Evolutionary conservation across 345 rosid genomes (phyloP).

Genomic region (Capsella bursapastoris): DNA sequence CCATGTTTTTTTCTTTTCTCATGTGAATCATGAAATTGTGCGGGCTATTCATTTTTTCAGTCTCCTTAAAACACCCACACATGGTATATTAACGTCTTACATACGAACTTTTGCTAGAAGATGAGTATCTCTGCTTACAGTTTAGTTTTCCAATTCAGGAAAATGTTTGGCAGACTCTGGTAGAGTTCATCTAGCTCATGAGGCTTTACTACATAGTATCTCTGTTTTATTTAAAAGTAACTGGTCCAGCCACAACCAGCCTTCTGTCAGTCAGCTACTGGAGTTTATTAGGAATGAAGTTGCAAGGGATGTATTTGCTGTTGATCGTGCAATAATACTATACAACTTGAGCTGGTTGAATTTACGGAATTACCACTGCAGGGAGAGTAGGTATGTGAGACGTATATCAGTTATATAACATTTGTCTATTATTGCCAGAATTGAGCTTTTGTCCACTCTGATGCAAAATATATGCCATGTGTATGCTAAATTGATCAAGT

Average conservation of each 20-base stretch:
- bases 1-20: slow-evolving; percentile 20
- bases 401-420: slow-evolving; percentile 10
- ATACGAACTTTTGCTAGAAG: slow-evolving; percentile 7
- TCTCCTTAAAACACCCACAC: background rate
- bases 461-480: slow-evolving; percentile 20
- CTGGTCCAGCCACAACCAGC: slow-evolving; percentile 41
- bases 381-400: slow-evolving; percentile 61
- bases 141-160: slow-evolving; percentile 57
- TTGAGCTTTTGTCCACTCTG: slow-evolving; percentile 22
- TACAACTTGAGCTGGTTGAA: slow-evolving; percentile 67
- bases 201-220: slow-evolving; percentile 62
- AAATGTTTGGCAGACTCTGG: slow-evolving; percentile 61
- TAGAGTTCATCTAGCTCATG: slow-evolving; percentile 67
- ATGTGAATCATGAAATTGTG: slow-evolving; percentile 20
- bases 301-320: slow-evolving; percentile 60
- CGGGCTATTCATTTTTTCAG: slow-evolving; percentile 5
- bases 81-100: slow-evolving; percentile 15
- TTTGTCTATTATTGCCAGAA: slow-evolving; percentile 5
- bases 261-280: slow-evolving; percentile 54
- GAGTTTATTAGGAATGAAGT: slow-evolving; percentile 70
- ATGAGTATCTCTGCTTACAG: slow-evolving; percentile 32
- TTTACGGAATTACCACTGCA: slow-evolving; percentile 56
- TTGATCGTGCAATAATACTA: slow-evolving; percentile 73
- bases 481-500: slow-evolving; percentile 32
- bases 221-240: slow-evolving; percentile 56